Evolutionary conservation across 768 basidiomycete species (phyloP).

Genomic region (Psilocybe tampanensis): DNA sequence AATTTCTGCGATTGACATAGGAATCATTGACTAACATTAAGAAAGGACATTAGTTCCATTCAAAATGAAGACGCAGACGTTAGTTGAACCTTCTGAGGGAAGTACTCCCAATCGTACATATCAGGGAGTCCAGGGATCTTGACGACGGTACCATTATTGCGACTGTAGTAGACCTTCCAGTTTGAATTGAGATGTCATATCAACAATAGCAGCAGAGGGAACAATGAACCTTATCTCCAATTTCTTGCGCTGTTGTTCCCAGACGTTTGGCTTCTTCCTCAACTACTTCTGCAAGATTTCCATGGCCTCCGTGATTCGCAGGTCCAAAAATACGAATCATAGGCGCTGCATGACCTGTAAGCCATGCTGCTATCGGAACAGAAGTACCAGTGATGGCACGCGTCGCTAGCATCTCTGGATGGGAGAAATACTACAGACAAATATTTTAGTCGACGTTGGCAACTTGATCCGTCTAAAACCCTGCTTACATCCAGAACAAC

Average conservation of each 20-base stretch:
- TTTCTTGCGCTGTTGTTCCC: neutral
- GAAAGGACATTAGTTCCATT: no score
- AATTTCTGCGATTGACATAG: neutral
- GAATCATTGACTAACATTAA: no score
- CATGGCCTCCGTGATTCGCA: neutral
- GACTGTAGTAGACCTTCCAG: neutral
- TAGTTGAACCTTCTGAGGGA: constrained; percentile 3
- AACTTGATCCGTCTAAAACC: neutral
- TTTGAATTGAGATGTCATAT: neutral
- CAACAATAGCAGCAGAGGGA: neutral
- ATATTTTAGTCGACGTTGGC: neutral
- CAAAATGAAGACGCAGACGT: no score
- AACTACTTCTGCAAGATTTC: neutral
- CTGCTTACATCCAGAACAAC: constrained; percentile 13
- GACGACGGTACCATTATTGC: neutral
- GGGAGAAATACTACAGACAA: neutral
- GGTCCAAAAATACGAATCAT: neutral
- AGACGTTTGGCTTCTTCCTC: neutral
- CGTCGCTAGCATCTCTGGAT: neutral
- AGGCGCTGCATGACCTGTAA: neutral
- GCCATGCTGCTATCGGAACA: neutral
- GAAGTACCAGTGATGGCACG: neutral
- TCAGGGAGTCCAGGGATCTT: constrained; percentile 3
- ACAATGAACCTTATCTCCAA: neutral
- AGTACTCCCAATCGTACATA: constrained; percentile 7